These are phyloP conservation scores for Metschnikowia kunwiensis DNA, from an alignment of 805 yeast genomes.

Conservation along the genomic window DNA sequence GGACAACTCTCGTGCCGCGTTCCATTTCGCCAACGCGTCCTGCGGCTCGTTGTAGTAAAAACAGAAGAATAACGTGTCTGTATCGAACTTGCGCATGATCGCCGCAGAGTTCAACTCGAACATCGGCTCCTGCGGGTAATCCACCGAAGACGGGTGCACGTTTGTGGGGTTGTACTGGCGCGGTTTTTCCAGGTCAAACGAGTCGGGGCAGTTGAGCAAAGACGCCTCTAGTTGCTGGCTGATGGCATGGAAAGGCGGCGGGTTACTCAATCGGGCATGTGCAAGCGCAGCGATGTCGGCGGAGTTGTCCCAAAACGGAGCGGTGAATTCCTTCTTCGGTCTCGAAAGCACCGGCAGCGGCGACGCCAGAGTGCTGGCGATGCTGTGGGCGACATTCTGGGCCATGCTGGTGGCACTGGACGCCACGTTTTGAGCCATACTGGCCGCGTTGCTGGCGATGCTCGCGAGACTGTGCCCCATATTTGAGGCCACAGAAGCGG, in stretches of 20 bases:
- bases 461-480: not conserved
- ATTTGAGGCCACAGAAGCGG: not conserved
- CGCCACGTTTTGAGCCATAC: not conserved
- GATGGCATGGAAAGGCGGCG: slow-evolving; percentile 53
- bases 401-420: not conserved
- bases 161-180: slow-evolving; percentile 69
- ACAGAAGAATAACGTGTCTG: slow-evolving; percentile 86
- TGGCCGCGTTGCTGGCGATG: not conserved
- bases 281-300: slow-evolving; percentile 27
- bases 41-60: slow-evolving; percentile 69
- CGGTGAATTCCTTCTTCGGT: not conserved
- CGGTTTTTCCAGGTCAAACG: slow-evolving; percentile 85
- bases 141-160: slow-evolving; percentile 86
- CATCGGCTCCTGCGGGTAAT: slow-evolving; percentile 85
- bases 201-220: slow-evolving; percentile 86
- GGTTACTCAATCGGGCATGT: slow-evolving; percentile 46
- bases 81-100: slow-evolving; percentile 67
- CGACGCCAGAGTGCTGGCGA: slow-evolving; percentile 12
- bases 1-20: slow-evolving; percentile 75
- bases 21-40: slow-evolving; percentile 35
- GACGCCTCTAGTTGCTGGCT: slow-evolving; percentile 69
- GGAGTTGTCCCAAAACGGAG: slow-evolving; percentile 20
- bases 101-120: slow-evolving; percentile 60
- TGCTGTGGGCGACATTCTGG: slow-evolving; percentile 2
- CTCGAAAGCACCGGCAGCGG: slow-evolving; percentile 20